Percentiles rank a stretch among this genome's conserved stretches.
Conservation (phyloP, 75 land plant species). For the Isoetes taiwanensis region DNA sequence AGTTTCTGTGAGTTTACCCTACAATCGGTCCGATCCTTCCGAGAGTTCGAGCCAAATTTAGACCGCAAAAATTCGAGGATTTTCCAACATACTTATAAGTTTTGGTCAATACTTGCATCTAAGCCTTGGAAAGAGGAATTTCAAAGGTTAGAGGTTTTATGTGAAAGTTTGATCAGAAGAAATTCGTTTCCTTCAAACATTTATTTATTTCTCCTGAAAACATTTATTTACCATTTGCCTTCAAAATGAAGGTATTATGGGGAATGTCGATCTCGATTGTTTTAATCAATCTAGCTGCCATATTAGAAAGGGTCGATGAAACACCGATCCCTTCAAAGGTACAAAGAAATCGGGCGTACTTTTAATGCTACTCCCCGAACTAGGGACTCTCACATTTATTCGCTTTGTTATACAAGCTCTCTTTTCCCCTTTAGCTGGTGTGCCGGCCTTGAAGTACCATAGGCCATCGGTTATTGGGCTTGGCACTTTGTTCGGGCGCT, state of each 20-base stretch:
- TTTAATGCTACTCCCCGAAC: conserved; percentile 81
- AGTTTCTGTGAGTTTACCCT: no score
- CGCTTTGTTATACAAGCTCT: conserved; percentile 78
- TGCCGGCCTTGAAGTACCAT: conserved; percentile 64
- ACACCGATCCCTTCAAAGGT: conserved; percentile 86
- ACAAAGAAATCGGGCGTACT: conserved; percentile 89
- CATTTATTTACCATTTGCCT: no score
- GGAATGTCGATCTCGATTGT: conserved; percentile 70
- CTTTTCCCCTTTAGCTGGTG: conserved; percentile 80
- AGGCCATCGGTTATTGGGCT: conserved; percentile 77
- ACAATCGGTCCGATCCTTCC: no score
- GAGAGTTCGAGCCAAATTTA: no score
- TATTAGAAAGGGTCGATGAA: conserved; percentile 95
- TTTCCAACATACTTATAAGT: no score
- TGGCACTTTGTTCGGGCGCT: conserved; percentile 94
- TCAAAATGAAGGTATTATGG: conserved; percentile 46
- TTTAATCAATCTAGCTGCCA: conserved; percentile 82
- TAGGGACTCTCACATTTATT: conserved; percentile 89
- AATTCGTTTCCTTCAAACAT: no score
- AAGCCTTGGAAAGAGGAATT: no score
- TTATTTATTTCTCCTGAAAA: no score
- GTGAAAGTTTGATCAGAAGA: no score
- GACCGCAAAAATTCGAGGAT: no score
- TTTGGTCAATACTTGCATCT: no score
- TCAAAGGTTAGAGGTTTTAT: no score